Conservation (phyloP, 371 early-diverging fungal genomes). For the Capniomyces stellatus region DNA sequence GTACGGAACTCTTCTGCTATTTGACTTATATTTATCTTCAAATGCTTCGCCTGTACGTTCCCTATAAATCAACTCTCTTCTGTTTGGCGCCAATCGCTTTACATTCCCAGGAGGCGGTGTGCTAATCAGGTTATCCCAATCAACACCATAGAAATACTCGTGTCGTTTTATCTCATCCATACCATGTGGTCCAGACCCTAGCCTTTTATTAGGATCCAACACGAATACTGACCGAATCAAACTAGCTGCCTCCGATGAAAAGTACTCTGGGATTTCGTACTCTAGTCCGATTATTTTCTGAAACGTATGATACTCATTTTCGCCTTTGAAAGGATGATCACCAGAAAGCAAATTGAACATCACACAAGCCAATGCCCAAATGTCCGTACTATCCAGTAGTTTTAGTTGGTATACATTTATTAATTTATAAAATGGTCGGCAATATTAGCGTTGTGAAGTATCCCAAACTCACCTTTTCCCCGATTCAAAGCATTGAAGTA, state of each 20-base stretch:
- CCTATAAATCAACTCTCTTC: too few species aligned
- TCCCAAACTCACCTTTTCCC: too few species aligned
- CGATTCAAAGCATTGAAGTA: constrained; percentile 65
- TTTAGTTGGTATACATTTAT: too few species aligned
- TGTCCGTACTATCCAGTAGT: too few species aligned
- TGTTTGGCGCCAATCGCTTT: too few species aligned
- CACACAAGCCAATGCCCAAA: constrained; percentile 98
- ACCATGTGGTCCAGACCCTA: constrained; percentile 40
- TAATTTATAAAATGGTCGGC: too few species aligned
- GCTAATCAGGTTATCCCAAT: too few species aligned
- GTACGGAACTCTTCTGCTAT: too few species aligned
- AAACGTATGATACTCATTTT: constrained; percentile 89
- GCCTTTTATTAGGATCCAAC: constrained; percentile 49
- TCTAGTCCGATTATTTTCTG: constrained; percentile 79
- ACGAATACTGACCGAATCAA: constrained; percentile 52
- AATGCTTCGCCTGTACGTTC: too few species aligned
- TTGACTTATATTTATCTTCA: too few species aligned
- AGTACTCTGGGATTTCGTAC: constrained; percentile 57
- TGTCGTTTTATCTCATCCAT: constrained; percentile 65
- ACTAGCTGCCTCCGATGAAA: constrained; percentile 44
- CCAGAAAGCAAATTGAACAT: constrained; percentile 88
- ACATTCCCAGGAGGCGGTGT: too few species aligned
- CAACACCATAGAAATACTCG: constrained; percentile 70
- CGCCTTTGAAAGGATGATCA: constrained; percentile 86
- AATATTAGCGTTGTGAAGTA: too few species aligned